phyloP scores from a whole-genome alignment of 192 early-diverging fungal genomes.

The Linnemannia exigua region DNA sequence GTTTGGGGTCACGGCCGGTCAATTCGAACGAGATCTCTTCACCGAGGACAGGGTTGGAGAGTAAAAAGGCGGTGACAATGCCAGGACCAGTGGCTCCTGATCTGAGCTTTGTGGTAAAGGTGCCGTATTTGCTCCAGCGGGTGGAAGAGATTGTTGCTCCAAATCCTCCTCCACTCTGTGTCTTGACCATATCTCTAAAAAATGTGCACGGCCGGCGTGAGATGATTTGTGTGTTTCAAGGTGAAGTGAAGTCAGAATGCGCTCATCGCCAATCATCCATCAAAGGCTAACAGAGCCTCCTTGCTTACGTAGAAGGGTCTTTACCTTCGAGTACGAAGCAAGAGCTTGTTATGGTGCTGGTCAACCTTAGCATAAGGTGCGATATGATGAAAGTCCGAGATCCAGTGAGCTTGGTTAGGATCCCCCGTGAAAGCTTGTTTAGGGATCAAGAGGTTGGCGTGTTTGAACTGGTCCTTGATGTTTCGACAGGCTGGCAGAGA shows the following conservation, averaged over 20 bases:
- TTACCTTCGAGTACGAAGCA: slow-evolving; percentile 58
- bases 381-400: slow-evolving; percentile 69
- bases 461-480: slow-evolving; percentile 34
- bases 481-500: slow-evolving; percentile 34
- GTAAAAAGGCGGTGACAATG: slow-evolving; percentile 73
- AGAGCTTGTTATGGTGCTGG: slow-evolving; percentile 21
- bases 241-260: neutral
- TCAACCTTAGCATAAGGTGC: slow-evolving; percentile 61
- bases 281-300: neutral
- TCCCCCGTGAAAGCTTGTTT: slow-evolving; percentile 63
- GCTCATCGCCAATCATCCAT: neutral
- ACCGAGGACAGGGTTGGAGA: slow-evolving; percentile 64
- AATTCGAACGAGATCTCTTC: slow-evolving; percentile 79
- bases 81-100: slow-evolving; percentile 67
- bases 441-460: slow-evolving; percentile 18
- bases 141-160: slow-evolving; percentile 70
- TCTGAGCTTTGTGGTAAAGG: slow-evolving; percentile 64
- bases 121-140: slow-evolving; percentile 72
- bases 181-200: slow-evolving; percentile 42
- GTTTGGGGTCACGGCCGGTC: slow-evolving; percentile 64
- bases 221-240: neutral
- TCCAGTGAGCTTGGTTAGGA: slow-evolving; percentile 58
- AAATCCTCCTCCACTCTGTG: slow-evolving; percentile 62
- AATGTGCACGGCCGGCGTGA: slow-evolving; percentile 10
- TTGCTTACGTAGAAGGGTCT: neutral